Conservation (phyloP, 2,329 filamentous ascomycete species). For the Periconia sp. region DNA sequence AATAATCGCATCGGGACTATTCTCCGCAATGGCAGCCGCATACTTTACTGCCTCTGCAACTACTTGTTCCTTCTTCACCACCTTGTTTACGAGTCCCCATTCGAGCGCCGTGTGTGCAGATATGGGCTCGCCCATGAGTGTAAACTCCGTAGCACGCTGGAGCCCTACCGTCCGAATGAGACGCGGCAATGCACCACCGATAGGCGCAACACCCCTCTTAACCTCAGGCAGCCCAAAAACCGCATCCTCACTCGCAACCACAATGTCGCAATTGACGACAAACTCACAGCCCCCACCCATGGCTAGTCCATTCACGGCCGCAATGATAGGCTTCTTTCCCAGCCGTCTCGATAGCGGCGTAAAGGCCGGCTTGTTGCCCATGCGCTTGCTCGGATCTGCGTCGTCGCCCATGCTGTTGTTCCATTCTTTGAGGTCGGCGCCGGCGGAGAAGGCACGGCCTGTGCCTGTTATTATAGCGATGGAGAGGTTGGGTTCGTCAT, state of each 20-base stretch:
- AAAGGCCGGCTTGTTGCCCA: constrained; percentile 50
- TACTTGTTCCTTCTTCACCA: constrained; percentile 23
- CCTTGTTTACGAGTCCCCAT: constrained; percentile 34
- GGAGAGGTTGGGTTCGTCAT: constrained; percentile 50
- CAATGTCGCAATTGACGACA: constrained; percentile 33
- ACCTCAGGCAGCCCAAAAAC: constrained; percentile 34
- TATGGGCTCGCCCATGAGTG: constrained; percentile 28
- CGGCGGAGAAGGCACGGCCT: constrained; percentile 58
- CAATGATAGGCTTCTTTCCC: constrained; percentile 65
- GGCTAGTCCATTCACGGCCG: constrained; percentile 58
- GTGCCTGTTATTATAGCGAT: constrained; percentile 53
- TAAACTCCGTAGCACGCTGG: constrained; percentile 33
- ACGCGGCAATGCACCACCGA: constrained; percentile 31
- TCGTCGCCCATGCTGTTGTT: constrained; percentile 20
- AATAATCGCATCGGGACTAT: constrained; percentile 33
- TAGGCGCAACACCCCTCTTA: constrained; percentile 30
- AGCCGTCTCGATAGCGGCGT: constrained; percentile 58
- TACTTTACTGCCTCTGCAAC: constrained; percentile 23
- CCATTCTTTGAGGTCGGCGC: constrained; percentile 56
- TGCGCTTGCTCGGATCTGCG: constrained; percentile 19
- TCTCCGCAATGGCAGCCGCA: constrained; percentile 25
- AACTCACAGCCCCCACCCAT: constrained; percentile 35
- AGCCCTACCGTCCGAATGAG: constrained; percentile 31
- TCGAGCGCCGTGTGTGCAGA: constrained; percentile 22
- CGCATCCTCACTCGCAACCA: constrained; percentile 28